Conservation (phyloP, 495 filamentous ascomycete species). For the Tuber magnatum region DNA sequence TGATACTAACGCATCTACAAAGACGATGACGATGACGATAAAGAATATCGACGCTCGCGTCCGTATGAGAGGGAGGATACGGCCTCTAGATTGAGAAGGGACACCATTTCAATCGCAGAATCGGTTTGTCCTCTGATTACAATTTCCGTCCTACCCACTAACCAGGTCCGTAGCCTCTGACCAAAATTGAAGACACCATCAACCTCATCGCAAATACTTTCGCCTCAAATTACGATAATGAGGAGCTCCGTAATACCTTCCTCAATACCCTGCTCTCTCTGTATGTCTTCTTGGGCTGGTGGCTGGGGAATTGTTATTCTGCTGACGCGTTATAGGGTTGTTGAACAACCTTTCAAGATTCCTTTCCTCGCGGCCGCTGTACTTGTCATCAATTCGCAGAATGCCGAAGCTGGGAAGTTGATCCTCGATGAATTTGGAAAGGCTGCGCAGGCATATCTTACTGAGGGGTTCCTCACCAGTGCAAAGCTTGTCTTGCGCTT, state of each 20-base stretch:
- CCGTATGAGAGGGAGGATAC: constrained; percentile 69
- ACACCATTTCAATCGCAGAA: constrained; percentile 77
- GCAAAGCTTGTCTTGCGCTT: constrained; percentile 87
- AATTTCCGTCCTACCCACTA: constrained; percentile 10
- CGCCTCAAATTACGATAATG: constrained; percentile 73
- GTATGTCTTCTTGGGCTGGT: constrained; percentile 45
- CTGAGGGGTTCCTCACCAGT: constrained; percentile 72
- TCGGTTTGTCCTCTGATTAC: constrained; percentile 49
- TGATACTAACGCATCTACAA: constrained; percentile 13
- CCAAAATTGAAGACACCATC: constrained; percentile 73
- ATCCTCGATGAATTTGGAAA: constrained; percentile 59
- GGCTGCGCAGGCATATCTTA: constrained; percentile 57
- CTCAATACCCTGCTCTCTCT: constrained; percentile 66
- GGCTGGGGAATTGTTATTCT: neutral
- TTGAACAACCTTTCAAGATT: constrained; percentile 94
- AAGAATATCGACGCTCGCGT: constrained; percentile 65
- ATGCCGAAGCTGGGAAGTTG: constrained; percentile 49
- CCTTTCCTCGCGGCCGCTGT: constrained; percentile 81
- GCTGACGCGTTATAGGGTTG: constrained; percentile 43
- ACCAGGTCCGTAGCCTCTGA: constrained; percentile 52
- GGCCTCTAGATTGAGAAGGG: constrained; percentile 66
- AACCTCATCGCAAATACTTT: constrained; percentile 66
- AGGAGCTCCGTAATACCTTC: constrained; percentile 61
- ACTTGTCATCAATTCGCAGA: constrained; percentile 64
- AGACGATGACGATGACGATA: constrained; percentile 53